Base-by-base conservation (phyloP, 2,329 filamentous ascomycete species). In the Berkeleyomyces basicola region DNA sequence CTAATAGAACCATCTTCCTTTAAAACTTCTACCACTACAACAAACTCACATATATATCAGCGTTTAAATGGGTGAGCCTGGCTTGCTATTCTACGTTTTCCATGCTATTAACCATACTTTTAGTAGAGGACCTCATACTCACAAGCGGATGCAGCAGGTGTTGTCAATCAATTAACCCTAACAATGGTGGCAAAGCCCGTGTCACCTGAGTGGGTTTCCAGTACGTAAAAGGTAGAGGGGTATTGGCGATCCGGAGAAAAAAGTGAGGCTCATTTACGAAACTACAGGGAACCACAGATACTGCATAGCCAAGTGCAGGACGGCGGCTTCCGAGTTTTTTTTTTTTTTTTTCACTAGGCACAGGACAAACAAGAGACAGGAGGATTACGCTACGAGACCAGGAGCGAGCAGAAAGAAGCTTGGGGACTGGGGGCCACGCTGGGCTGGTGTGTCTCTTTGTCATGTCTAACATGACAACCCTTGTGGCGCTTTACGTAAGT, bases 401-500 rank as follows among this genome's bases (percentile, higher is more conserved):
- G n/a, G n/a, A 60, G n/a, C 23, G 36, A 60, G 43, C 23, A 60
- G 43, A 59, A 59, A 40, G 14, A 33, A 44, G 58, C 44, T 37
- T 44, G 39, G 58, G 58, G 42, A 60, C 36, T 2, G 14, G 9
- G 39, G 31, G 5, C 14, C 23, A 23, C 40, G 31, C 23, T n/a
- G 47, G 49, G 59, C n/a, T 39, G n/a, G 60, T 39, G 37, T 9
- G 6, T 9, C 6, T 4, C 5, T 14, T 46, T 46, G 10, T 46
- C 16, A 5, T 7, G 51, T 55, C 23, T 23, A 23, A 23, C 23
- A 23, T 23, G n/a, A n/a, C 33, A 55, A 55, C 51, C 33, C 51
- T 55, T 63, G 44, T 36, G 58, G 55, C 10, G 39, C 7, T 63
- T 63, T 63, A 63, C 61, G 61, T 63, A 63, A 63, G 14, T 63